Base-by-base conservation (phyloP, 148 eudicot species). In the Diospyros kaki region DNA sequence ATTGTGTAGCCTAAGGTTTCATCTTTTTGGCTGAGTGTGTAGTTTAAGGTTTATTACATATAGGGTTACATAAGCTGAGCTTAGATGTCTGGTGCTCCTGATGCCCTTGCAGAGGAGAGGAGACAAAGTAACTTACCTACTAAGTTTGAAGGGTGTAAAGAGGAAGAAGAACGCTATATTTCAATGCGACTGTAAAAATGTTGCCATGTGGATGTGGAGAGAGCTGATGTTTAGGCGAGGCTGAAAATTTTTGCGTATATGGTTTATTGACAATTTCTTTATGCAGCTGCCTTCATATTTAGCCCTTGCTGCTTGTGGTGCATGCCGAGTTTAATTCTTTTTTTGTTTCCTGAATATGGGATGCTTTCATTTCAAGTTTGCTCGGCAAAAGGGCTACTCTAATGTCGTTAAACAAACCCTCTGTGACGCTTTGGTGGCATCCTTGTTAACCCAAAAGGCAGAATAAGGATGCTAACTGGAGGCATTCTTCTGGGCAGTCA, bases 1-100 rank as follows among this genome's bases (percentile, higher is more conserved):
- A 91, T 91, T 85, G 82, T 84, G 89, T 92, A 89, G 93, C 77
- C 80, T 76, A 79, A 72, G 83, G 86, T 86, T 83, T 28, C 28
- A 0, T 28, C 28, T 28, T 28, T 28, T 28, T 28, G 28, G 28
- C 28, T 28, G 28, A 28, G 28, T 85, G 82, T 84, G 89, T 92
- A 89, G 93, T 78, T 81, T 76, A 79, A 72, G 83, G 86, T 86
- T 83, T 28, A 28, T 28, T 81, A 89, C 84, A 90, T 80, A 84
- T 81, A 89, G 90, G 83, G 79, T 79, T 75, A 71, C 79, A 82
- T 78, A 82, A 81, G 81, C 87, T 72, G 81, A 63, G 85, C 85
- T 84, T 84, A 77, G 85, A 85, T 87, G 86, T 77, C 76, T 62
- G 73, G 77, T 73, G 70, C 79, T 87, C 63, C 65, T 60, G 71